Percentiles rank a stretch among this genome's conserved stretches.
phyloP scores from a whole-genome alignment of 2,329 filamentous ascomycete species.

The Thermothelomyces thermophilus region DNA sequence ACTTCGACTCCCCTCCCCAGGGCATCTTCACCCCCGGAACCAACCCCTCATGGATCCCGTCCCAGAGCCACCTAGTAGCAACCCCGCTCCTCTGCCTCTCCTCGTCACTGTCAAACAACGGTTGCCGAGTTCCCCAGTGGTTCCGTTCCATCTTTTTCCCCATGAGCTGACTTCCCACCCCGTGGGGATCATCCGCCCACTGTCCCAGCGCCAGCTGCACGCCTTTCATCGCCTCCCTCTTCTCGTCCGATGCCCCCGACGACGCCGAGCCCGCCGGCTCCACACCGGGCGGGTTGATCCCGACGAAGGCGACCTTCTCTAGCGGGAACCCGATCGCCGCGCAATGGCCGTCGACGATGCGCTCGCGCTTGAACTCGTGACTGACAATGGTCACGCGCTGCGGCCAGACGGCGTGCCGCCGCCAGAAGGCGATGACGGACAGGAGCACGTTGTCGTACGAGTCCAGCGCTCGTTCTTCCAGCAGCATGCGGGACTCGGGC shows the following conservation, averaged over 20 bases:
- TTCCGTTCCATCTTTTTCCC: conserved; percentile 46
- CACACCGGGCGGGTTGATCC: conserved; percentile 56
- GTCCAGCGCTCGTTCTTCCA: conserved; percentile 71
- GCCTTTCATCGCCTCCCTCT: conserved; percentile 37
- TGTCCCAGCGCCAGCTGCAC: conserved; percentile 38
- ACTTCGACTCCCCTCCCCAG: conserved; percentile 27
- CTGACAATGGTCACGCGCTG: conserved; percentile 55
- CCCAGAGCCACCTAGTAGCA: conserved; percentile 28
- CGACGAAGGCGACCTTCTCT: conserved; percentile 45
- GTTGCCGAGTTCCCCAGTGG: conserved; percentile 40
- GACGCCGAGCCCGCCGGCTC: conserved; percentile 16
- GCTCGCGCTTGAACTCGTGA: conserved; percentile 60
- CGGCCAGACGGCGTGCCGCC: conserved; percentile 50
- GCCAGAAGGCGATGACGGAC: conserved; percentile 54
- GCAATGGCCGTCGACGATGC: conserved; percentile 60
- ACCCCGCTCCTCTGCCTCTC: conserved; percentile 35
- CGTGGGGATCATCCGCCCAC: conserved; percentile 49
- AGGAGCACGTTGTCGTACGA: conserved; percentile 82
- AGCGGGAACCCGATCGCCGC: conserved; percentile 51
- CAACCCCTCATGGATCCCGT: conserved; percentile 34
- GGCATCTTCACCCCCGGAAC: conserved; percentile 32
- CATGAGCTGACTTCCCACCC: conserved; percentile 38
- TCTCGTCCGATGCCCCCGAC: conserved; percentile 21
- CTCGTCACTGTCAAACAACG: conserved; percentile 36
- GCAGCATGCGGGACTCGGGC: conserved; percentile 37